Percentiles rank a stretch among this genome's conserved stretches.
Conservation (phyloP, 2,329 filamentous ascomycete species). For the Exophiala spinifera region DNA sequence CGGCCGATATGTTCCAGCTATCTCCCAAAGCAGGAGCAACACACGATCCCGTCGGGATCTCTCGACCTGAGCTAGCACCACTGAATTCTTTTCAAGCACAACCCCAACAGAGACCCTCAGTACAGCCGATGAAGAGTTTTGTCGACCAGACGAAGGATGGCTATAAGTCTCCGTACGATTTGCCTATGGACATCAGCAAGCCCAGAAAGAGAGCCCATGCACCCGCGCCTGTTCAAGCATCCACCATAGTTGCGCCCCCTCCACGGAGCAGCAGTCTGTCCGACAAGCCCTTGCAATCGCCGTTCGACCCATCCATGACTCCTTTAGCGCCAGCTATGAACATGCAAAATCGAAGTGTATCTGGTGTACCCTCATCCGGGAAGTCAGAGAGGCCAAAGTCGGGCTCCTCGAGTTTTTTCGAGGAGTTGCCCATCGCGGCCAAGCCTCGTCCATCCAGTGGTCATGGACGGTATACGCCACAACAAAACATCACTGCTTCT, state of each 20-base stretch:
- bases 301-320: slow-evolving; percentile 34
- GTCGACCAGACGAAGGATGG: slow-evolving; percentile 85
- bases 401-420: slow-evolving; percentile 61
- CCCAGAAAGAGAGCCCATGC: slow-evolving; percentile 62
- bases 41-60: slow-evolving; percentile 23
- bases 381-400: slow-evolving; percentile 16
- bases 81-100: slow-evolving; percentile 29
- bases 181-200: slow-evolving; percentile 76
- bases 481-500: slow-evolving; percentile 29
- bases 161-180: slow-evolving; percentile 90
- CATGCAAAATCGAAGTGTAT: slow-evolving; percentile 18
- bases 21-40: slow-evolving; percentile 22
- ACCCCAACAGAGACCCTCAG: slow-evolving; percentile 34
- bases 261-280: slow-evolving; percentile 62
- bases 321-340: slow-evolving; percentile 16
- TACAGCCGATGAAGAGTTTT: slow-evolving; percentile 66
- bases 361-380: slow-evolving; percentile 11
- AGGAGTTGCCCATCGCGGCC: slow-evolving; percentile 66
- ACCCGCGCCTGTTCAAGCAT: slow-evolving; percentile 51
- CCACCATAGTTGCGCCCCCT: slow-evolving; percentile 43
- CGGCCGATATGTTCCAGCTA: slow-evolving; percentile 45
- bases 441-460: slow-evolving; percentile 56
- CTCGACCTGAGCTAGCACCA: slow-evolving; percentile 15
- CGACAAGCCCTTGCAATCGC: slow-evolving; percentile 32
- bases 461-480: slow-evolving; percentile 41